phyloP scores from a whole-genome alignment of 73 alveolate species.

The Stentor coeruleus region DNA sequence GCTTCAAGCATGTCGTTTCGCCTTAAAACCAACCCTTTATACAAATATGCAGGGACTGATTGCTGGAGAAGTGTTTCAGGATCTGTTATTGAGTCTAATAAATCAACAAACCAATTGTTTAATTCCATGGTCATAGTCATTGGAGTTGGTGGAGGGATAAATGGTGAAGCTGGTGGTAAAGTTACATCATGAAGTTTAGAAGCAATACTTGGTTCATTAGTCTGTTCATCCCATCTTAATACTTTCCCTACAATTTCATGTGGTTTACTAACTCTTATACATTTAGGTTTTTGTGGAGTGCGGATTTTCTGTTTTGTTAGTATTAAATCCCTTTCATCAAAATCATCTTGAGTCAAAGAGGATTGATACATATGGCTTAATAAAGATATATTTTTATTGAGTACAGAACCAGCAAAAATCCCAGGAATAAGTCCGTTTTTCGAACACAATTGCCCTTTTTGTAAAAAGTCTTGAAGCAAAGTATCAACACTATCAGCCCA shows the following conservation, averaged over 20 bases:
- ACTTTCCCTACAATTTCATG: neutral
- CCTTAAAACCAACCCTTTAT: neutral
- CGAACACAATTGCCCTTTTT: neutral
- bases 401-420: neutral
- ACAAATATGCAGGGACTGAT: neutral
- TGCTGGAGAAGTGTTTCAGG: neutral
- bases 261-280: neutral
- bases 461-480: neutral
- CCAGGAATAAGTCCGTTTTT: neutral
- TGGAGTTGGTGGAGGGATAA: neutral
- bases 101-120: neutral
- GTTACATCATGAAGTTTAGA: neutral
- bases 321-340: neutral
- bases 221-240: neutral
- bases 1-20: neutral
- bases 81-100: neutral
- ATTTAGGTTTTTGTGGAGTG: neutral
- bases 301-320: neutral
- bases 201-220: neutral
- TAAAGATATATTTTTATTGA: neutral
- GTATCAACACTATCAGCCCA: neutral
- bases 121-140: neutral
- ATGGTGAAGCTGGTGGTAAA: constrained; percentile 21
- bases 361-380: neutral
- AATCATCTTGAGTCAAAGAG: neutral